Evolutionary conservation across 2,329 filamentous ascomycete species (phyloP).

Genomic region (Penicillium thymicola): DNA sequence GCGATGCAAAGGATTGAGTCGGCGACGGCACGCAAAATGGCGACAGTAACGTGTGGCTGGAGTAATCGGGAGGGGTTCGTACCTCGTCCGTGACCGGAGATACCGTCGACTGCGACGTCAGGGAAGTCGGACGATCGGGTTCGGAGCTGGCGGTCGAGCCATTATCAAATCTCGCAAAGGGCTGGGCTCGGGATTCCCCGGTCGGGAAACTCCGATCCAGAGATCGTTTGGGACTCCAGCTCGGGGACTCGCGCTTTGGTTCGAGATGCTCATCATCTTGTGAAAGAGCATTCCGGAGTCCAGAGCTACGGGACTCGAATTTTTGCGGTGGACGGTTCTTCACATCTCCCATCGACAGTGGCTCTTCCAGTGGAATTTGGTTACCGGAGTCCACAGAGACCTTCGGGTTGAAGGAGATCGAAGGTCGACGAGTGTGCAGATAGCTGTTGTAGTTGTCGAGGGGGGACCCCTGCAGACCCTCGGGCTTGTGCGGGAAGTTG

Average conservation of each 20-base stretch:
- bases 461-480: conserved; percentile 37
- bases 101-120: conserved; percentile 45
- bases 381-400: conserved; percentile 42
- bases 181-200: conserved; percentile 24
- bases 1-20: conserved; percentile 36
- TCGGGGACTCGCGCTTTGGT: conserved; percentile 17
- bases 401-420: conserved; percentile 43
- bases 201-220: conserved; percentile 27
- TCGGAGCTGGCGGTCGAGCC: conserved; percentile 26
- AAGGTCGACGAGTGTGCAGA: conserved; percentile 39
- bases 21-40: conserved; percentile 39
- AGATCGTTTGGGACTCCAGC: conserved; percentile 22
- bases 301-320: conserved; percentile 34
- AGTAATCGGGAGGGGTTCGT: conserved; percentile 40
- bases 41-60: conserved; percentile 36
- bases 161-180: conserved; percentile 22
- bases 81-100: conserved; percentile 42
- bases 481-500: conserved; percentile 37
- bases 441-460: conserved; percentile 45
- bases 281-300: conserved; percentile 35
- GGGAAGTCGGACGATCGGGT: conserved; percentile 40
- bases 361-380: conserved; percentile 38
- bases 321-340: conserved; percentile 24
- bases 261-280: conserved; percentile 30
- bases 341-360: conserved; percentile 33